Evolutionary conservation across 768 basidiomycete species (phyloP).

Genomic region (Kwoniella botswanensis): DNA sequence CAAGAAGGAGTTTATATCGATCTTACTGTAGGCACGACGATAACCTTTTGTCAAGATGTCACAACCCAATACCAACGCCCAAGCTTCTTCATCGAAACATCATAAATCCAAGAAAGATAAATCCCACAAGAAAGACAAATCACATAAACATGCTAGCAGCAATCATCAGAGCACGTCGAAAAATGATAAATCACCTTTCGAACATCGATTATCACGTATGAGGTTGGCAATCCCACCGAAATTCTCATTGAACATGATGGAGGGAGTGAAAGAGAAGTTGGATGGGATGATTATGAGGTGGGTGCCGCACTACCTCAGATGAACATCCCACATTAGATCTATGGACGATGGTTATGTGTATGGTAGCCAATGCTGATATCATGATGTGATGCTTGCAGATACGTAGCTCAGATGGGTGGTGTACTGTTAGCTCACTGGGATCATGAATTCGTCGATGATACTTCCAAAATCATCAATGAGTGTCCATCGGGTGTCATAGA

Average conservation of each 20-base stretch:
- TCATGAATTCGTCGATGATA: constrained; percentile 68
- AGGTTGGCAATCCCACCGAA: constrained; percentile 78
- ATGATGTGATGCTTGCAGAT: constrained; percentile 62
- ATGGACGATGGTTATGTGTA: neutral
- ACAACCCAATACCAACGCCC: constrained; percentile 25
- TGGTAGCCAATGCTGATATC: neutral
- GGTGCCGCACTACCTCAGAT: constrained; percentile 39
- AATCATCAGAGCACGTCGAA: constrained; percentile 14
- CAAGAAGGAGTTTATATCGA: too few species aligned
- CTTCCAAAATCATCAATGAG: constrained; percentile 74
- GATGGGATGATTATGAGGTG: constrained; percentile 96
- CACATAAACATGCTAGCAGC: constrained; percentile 8
- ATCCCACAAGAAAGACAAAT: constrained; percentile 22
- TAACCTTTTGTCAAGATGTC: constrained; percentile 5
- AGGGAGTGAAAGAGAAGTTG: constrained; percentile 83
- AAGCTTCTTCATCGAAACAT: constrained; percentile 26
- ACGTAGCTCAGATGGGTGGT: constrained; percentile 82
- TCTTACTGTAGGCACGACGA: too few species aligned
- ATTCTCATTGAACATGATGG: constrained; percentile 73
- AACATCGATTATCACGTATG: constrained; percentile 63
- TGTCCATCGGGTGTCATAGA: constrained; percentile 81
- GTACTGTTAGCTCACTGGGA: constrained; percentile 87
- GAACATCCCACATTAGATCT: too few species aligned
- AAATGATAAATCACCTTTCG: constrained; percentile 63
- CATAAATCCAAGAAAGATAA: constrained; percentile 24